phyloP scores from a whole-genome alignment of 2,329 filamentous ascomycete species.

The Colletotrichum musae region DNA sequence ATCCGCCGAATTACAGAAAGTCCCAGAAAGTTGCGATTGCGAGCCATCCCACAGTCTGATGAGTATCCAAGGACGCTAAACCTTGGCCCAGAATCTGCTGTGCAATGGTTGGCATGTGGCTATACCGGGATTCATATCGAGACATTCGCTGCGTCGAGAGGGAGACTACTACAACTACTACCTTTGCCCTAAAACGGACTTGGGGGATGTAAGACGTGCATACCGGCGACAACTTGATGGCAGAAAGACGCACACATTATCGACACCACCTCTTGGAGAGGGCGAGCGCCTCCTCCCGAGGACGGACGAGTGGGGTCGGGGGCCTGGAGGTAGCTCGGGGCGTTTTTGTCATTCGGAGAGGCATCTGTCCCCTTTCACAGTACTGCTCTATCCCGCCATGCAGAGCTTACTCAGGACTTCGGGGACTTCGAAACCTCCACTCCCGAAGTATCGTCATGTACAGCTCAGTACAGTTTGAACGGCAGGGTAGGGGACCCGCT shows the following conservation, averaged over 20 bases:
- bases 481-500: slow-evolving; percentile 17
- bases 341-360: slow-evolving; percentile 25
- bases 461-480: slow-evolving; percentile 19
- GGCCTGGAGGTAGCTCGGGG: slow-evolving; percentile 7
- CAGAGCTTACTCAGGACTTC: slow-evolving; percentile 40
- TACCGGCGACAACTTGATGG: slow-evolving; percentile 5
- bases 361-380: not conserved
- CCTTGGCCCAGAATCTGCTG: slow-evolving; percentile 10
- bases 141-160: not conserved
- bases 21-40: slow-evolving; percentile 10
- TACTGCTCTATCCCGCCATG: slow-evolving; percentile 25
- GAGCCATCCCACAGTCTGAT: not conserved
- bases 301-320: slow-evolving; percentile 28
- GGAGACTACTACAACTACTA: not conserved
- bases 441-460: slow-evolving; percentile 36
- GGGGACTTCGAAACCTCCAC: slow-evolving; percentile 38
- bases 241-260: not conserved
- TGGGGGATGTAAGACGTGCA: not conserved
- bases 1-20: slow-evolving; percentile 23
- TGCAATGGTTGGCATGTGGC: not conserved
- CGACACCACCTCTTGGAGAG: not conserved
- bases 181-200: slow-evolving; percentile 22
- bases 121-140: not conserved
- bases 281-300: slow-evolving; percentile 12
- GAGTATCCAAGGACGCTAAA: not conserved